These are phyloP conservation scores for Diophrys sp. DNA, from an alignment of 73 alveolate genomes.

Conservation along the genomic window DNA sequence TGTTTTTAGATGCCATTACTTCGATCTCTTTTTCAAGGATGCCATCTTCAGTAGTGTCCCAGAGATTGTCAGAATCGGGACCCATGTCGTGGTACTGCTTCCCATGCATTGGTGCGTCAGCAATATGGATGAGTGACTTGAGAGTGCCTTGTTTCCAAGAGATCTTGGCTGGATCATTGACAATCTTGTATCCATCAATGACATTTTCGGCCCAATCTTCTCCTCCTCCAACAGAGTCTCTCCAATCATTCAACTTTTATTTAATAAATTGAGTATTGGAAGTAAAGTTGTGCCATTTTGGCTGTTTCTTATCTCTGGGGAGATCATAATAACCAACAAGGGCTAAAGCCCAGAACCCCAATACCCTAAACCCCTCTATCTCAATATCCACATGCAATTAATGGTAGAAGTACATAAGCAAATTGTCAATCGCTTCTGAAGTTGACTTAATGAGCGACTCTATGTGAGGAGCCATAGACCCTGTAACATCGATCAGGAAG, in stretches of 20 bases:
- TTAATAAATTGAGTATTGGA: not conserved
- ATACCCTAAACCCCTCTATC: no score
- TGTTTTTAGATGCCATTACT: not conserved
- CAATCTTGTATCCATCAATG: not conserved
- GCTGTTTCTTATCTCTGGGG: not conserved
- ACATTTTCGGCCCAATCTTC: not conserved
- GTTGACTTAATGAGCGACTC: not conserved
- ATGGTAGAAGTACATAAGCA: not conserved
- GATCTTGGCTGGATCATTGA: not conserved
- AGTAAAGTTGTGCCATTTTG: not conserved
- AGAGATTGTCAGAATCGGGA: not conserved
- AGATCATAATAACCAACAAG: not conserved
- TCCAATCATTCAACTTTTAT: not conserved
- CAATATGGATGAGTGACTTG: not conserved
- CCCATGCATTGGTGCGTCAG: not conserved
- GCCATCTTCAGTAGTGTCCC: not conserved
- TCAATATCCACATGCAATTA: not conserved
- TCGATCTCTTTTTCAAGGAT: not conserved
- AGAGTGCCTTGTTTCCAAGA: not conserved
- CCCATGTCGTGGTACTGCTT: not conserved
- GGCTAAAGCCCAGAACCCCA: no score
- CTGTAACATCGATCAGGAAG: not conserved
- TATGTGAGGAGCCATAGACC: conserved; percentile 1
- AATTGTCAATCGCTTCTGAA: not conserved
- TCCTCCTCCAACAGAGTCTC: not conserved